Evolutionary conservation across 164 flowering plant genomes (phyloP).

Genomic region (Aristolochia fimbriata): DNA sequence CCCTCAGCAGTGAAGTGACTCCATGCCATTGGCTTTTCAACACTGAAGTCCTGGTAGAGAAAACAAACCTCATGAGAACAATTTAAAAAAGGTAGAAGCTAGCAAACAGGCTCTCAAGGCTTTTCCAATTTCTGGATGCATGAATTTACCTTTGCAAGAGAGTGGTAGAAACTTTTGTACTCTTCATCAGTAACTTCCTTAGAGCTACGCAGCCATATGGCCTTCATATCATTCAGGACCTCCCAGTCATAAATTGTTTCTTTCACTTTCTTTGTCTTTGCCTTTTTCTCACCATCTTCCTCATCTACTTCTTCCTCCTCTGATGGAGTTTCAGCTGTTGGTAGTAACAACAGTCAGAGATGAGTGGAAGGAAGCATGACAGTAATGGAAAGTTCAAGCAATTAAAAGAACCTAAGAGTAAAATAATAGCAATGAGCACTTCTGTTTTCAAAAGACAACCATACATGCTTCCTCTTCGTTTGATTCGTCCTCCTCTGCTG

Average conservation of each 20-base stretch:
- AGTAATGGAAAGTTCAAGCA: too few relatives aligned
- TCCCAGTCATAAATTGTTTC: conserved; percentile 93
- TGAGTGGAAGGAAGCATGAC: too few relatives aligned
- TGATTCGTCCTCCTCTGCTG: conserved; percentile 90
- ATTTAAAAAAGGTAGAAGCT: neutral
- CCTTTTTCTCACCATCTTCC: conserved; percentile 75
- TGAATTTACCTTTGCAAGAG: conserved; percentile 67
- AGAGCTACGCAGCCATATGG: conserved; percentile 89
- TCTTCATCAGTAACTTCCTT: conserved; percentile 98
- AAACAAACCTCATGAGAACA: neutral
- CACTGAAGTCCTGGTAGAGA: conserved; percentile 64
- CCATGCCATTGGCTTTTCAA: conserved; percentile 85
- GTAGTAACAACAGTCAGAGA: neutral
- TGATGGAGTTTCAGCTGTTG: conserved; percentile 51
- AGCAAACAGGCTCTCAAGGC: neutral
- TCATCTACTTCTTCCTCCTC: conserved; percentile 68
- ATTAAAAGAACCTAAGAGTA: too few relatives aligned
- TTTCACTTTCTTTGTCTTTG: conserved; percentile 75
- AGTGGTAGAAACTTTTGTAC: conserved; percentile 78
- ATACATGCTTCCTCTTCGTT: conserved; percentile 53
- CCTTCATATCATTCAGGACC: conserved; percentile 86
- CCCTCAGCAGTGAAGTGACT: conserved; percentile 96
- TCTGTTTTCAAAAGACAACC: neutral
- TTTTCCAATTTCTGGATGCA: neutral
- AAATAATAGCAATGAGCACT: too few relatives aligned